These are phyloP conservation scores for Spergularia bocconei DNA, from an alignment of 148 eudicot genomes.

Conservation along the genomic window DNA sequence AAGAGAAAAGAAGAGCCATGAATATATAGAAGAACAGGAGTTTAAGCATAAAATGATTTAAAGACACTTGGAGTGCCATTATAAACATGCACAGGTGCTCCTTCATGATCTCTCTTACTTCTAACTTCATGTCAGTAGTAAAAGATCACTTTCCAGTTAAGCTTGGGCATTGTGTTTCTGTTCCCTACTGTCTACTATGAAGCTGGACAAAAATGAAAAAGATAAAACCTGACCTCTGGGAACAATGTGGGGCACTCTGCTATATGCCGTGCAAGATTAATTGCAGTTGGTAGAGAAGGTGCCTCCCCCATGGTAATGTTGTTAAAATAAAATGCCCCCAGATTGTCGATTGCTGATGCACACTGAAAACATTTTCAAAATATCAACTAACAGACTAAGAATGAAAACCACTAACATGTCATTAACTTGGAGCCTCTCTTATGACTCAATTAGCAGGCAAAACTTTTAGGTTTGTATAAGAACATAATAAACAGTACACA, in stretches of 20 bases:
- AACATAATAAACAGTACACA: neutral
- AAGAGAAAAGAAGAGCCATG: conserved; percentile 16
- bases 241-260: conserved; percentile 80
- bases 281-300: conserved; percentile 71
- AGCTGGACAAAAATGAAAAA: neutral
- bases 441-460: neutral
- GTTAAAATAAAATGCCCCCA: conserved; percentile 89
- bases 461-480: neutral
- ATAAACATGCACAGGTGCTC: neutral
- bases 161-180: no score
- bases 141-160: neutral
- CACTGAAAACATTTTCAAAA: conserved; percentile 48
- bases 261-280: conserved; percentile 76
- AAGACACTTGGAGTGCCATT: neutral
- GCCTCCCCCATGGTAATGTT: conserved; percentile 90
- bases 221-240: conserved; percentile 66
- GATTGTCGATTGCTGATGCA: conserved; percentile 88
- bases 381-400: conserved; percentile 11
- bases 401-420: neutral
- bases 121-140: neutral
- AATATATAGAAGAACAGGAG: neutral
- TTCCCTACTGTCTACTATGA: neutral
- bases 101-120: conserved; percentile 2
- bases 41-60: neutral
- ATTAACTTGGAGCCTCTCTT: neutral